These are phyloP conservation scores for Breviolum minutum DNA, from an alignment of 73 alveolate genomes.

Conservation along the genomic window DNA sequence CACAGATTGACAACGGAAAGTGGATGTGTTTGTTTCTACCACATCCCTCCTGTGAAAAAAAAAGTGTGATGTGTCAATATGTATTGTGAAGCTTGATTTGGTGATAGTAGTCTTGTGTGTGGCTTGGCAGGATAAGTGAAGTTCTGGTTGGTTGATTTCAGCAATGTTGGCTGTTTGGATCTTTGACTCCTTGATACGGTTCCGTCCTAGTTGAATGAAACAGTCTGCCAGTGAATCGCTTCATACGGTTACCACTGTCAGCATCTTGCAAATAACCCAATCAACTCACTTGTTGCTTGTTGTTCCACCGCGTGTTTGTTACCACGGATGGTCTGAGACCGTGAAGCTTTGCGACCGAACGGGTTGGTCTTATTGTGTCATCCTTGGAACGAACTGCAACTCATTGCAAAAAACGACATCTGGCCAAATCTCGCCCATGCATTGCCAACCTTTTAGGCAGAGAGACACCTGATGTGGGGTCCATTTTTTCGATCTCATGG, in stretches of 20 bases:
- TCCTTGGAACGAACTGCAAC: conserved; percentile 94
- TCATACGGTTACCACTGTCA: no score
- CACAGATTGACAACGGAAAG: background rate
- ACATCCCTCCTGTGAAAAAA: no score
- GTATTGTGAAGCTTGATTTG: no score
- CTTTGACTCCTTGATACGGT: no score
- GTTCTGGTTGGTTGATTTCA: no score
- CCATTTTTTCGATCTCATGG: conserved; percentile 87
- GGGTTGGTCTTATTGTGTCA: conserved; percentile 99
- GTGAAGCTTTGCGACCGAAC: conserved; percentile 99
- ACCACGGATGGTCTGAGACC: conserved; percentile 98
- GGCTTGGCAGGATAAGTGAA: no score
- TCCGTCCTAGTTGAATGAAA: no score
- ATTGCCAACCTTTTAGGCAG: conserved; percentile 7
- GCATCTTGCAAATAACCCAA: no score
- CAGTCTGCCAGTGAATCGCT: no score
- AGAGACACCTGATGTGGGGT: conserved; percentile 83
- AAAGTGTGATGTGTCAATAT: no score
- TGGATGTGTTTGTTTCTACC: background rate
- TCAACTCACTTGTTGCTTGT: background rate
- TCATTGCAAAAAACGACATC: background rate
- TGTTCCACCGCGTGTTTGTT: conserved; percentile 98
- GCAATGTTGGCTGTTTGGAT: no score
- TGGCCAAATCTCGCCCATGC: background rate
- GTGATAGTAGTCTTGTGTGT: no score